These are phyloP conservation scores for Endothia cerciana DNA, from an alignment of 2,329 filamentous ascomycete species.

Conservation along the genomic window DNA sequence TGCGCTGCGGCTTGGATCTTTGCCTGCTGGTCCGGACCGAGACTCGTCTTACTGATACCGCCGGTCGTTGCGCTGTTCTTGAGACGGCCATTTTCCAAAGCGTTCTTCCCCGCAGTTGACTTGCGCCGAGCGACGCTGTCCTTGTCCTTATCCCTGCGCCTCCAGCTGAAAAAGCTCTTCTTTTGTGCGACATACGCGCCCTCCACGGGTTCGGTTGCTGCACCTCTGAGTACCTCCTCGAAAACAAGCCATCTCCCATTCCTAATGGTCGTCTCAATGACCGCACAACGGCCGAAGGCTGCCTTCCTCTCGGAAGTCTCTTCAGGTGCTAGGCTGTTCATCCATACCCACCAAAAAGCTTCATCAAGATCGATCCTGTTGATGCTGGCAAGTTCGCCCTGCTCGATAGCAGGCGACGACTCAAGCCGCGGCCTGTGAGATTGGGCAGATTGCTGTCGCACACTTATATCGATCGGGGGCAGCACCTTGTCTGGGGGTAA, in stretches of 20 bases:
- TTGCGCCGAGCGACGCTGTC: slow-evolving; percentile 64
- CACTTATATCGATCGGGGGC: slow-evolving; percentile 76
- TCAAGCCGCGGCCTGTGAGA: slow-evolving; percentile 78
- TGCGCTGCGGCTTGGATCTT: slow-evolving; percentile 90
- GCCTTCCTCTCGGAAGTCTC: slow-evolving; percentile 85
- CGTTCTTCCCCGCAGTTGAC: slow-evolving; percentile 65
- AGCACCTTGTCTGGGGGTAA: slow-evolving; percentile 91
- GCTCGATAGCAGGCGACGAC: slow-evolving; percentile 71
- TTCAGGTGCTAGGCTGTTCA: slow-evolving; percentile 88
- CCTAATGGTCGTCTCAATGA: slow-evolving; percentile 84
- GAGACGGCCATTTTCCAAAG: slow-evolving; percentile 49
- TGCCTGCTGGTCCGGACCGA: slow-evolving; percentile 89
- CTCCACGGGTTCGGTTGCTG: slow-evolving; percentile 79
- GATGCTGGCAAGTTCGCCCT: slow-evolving; percentile 93
- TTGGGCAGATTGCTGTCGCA: slow-evolving; percentile 81
- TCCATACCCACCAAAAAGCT: slow-evolving; percentile 99
- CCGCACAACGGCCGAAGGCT: slow-evolving; percentile 89
- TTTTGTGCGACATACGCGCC: slow-evolving; percentile 94
- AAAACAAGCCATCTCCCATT: slow-evolving; percentile 89
- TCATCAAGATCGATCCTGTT: slow-evolving; percentile 85
- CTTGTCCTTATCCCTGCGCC: slow-evolving; percentile 63
- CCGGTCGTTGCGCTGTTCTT: slow-evolving; percentile 46
- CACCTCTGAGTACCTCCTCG: slow-evolving; percentile 95
- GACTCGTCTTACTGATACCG: slow-evolving; percentile 73
- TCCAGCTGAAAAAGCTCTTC: slow-evolving; percentile 91